Conservation (phyloP, 257 asterid species). For the Solanum infundibuliforme region DNA sequence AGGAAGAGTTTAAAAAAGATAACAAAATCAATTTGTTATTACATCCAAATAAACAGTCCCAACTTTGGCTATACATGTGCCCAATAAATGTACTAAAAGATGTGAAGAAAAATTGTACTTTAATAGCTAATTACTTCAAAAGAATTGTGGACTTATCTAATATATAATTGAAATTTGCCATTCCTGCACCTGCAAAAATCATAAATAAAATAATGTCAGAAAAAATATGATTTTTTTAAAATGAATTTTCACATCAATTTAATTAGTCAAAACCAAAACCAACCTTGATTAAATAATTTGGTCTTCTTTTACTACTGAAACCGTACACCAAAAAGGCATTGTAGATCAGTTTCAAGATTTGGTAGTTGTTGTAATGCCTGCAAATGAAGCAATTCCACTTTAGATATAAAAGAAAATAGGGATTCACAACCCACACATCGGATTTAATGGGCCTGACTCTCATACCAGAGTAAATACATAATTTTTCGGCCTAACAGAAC, state of each 20-base stretch:
- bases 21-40: neutral
- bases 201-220: neutral
- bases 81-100: neutral
- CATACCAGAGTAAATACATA: rapidly evolving
- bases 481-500: neutral
- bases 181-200: neutral
- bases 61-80: neutral
- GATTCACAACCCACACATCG: neutral
- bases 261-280: neutral
- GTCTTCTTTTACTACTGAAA: conserved; percentile 20
- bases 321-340: conserved; percentile 20
- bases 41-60: neutral
- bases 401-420: too few relatives aligned
- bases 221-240: neutral
- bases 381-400: conserved; percentile 7
- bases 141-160: neutral
- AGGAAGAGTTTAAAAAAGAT: neutral
- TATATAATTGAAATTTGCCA: neutral
- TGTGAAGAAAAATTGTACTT: conserved; percentile 2
- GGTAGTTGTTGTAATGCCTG: conserved; percentile 47
- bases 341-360: conserved; percentile 51
- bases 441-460: neutral
- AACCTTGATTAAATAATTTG: neutral
- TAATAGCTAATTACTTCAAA: neutral
- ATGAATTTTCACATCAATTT: neutral